Evolutionary conservation across 257 asterid genomes (phyloP), one percentile per base, ranked within the genome.

Genomic region (Plantago ovata): DNA sequence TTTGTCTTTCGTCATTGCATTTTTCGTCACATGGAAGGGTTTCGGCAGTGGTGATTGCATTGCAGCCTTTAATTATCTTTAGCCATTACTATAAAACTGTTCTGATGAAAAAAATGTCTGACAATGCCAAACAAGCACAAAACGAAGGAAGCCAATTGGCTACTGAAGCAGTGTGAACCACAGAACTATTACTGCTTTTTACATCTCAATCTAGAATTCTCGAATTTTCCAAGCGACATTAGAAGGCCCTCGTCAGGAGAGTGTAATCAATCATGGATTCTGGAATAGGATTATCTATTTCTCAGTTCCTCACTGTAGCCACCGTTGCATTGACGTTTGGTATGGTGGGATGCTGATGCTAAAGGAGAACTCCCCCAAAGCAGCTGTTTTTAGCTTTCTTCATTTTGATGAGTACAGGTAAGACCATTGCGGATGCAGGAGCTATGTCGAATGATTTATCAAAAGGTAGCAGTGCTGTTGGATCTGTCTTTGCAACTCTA

Each of bases 251-350:
- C 47, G 55, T 8, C 56, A 50, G 13, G 79, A 80, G 61, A 80
- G 81, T 54, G 51, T 14, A 38, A 57, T 68, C 83, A 83, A 14
- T 80, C 87, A n/a, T 83, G 83, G 91, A 73, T 75, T 71, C 87
- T 4, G 83, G 79, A 10, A 36, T 65, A 2, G 83, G 80, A 13
- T 63, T 77, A 21, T 66, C 64, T 59, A 62, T 24, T 32, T 73
- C 80, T 9, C 83, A 69, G 41, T 77, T 80, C 49, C 38, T 80
- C n/a, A 69, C 77, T 10, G 38, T 67, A 11, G 60, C 69, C 5
- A 54, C 76, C 12, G 61, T 70, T 16, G 75, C 84, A 11, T 38
- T 80, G 61, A 53, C 79, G 0, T 80, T 55, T 80, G 85, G 83
- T 80, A 77, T 24, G 83, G 87, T 1, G 83, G 87, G 10, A 69